Percentiles rank a stretch among this genome's conserved stretches.
Conservation (phyloP, 2,329 filamentous ascomycete genomes). For the Alternaria sp. region DNA sequence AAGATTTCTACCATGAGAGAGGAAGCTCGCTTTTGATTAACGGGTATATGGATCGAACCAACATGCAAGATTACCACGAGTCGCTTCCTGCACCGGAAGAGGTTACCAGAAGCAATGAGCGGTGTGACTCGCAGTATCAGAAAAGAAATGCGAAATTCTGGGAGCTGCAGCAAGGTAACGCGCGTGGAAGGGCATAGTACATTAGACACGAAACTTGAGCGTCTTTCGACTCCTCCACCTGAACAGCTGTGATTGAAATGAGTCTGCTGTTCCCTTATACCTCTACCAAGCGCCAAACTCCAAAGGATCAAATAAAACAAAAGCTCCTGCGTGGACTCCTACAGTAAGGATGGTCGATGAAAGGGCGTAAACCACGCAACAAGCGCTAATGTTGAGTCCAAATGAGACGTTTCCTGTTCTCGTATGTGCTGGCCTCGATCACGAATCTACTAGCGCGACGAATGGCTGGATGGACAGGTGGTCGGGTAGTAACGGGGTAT, state of each 20-base stretch:
- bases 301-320: background rate
- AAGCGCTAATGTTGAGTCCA: background rate
- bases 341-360: background rate
- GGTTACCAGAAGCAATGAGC: background rate
- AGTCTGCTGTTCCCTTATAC: background rate
- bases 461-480: slow-evolving; percentile 1
- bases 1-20: background rate
- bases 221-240: background rate
- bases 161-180: background rate
- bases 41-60: background rate
- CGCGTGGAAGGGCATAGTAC: background rate
- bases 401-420: background rate
- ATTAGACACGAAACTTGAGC: background rate
- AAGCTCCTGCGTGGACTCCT: background rate
- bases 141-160: background rate
- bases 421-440: background rate
- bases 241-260: background rate
- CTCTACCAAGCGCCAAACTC: slow-evolving; percentile 1
- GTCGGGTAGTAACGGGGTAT: slow-evolving; percentile 15
- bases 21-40: background rate
- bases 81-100: background rate
- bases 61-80: background rate
- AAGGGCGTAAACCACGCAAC: slow-evolving; percentile 1
- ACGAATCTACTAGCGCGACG: background rate
- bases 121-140: background rate